Conservation (phyloP, 805 yeast genomes). For the Suhomyces sp. region DNA sequence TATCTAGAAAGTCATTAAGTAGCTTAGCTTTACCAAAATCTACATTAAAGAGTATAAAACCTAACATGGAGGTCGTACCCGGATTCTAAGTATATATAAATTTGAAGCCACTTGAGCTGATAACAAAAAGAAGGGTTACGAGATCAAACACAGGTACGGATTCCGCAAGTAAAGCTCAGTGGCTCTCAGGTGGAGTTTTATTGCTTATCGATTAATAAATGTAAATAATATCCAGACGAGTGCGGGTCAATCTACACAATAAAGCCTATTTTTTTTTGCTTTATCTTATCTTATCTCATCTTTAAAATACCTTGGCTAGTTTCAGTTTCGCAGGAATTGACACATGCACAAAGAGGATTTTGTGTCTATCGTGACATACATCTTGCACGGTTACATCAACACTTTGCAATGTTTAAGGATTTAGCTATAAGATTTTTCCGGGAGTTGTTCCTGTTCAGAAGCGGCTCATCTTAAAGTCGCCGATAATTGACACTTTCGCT, state of each 20-base stretch:
- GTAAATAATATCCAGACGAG: neutral
- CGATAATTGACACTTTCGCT: neutral
- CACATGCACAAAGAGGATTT: neutral
- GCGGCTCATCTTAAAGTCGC: neutral
- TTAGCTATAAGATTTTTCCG: neutral
- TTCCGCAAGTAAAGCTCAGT: no score
- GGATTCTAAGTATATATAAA: no score
- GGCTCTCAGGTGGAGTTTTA: no score
- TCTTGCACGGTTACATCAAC: neutral
- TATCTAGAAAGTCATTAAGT: no score
- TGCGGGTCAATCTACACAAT: no score
- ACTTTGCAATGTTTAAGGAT: neutral
- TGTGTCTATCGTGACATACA: no score
- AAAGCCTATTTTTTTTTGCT: no score
- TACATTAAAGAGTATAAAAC: no score
- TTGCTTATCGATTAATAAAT: no score
- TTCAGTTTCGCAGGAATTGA: neutral
- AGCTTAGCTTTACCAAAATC: no score
- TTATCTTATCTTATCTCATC: neutral
- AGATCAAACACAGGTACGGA: no score
- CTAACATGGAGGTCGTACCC: no score
- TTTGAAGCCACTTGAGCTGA: neutral
- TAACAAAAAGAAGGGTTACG: neutral
- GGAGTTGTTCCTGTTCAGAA: neutral
- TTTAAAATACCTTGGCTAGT: neutral